These are phyloP conservation scores for Umbelopsis ramanniana DNA, from an alignment of 192 early-diverging fungal species.

Conservation along the genomic window DNA sequence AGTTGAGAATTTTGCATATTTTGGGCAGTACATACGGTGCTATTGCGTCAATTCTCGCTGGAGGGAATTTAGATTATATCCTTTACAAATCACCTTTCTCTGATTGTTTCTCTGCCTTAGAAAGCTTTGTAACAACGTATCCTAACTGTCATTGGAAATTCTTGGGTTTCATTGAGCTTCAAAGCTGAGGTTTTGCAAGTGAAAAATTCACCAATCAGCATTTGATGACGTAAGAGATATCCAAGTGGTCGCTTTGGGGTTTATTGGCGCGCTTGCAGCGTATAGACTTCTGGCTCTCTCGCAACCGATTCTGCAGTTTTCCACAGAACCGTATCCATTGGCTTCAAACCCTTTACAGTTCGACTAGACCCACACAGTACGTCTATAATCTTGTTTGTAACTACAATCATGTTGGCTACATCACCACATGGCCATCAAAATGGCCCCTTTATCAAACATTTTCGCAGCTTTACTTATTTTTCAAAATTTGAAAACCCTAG, in stretches of 20 bases:
- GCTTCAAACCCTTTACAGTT: constrained; percentile 13
- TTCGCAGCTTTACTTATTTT: neutral
- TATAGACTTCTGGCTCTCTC: constrained; percentile 6
- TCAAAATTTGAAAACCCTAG: neutral
- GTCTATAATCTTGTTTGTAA: neutral
- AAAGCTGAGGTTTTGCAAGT: no score
- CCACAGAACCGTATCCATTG: constrained; percentile 12
- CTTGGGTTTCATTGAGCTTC: no score
- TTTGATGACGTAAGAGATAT: neutral
- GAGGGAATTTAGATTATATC: no score
- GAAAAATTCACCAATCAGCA: neutral
- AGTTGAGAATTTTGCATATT: no score
- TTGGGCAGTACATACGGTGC: no score
- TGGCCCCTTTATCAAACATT: constrained; percentile 12
- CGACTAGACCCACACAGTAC: constrained; percentile 13
- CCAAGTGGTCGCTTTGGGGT: constrained; percentile 7
- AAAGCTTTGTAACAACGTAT: no score
- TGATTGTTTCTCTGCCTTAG: no score
- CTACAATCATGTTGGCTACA: neutral
- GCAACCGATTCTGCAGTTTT: constrained; percentile 21
- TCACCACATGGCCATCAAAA: neutral
- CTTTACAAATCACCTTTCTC: no score
- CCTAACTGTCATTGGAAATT: no score
- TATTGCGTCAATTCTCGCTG: no score
- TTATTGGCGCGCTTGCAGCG: constrained; percentile 3